Conservation (phyloP, 2,329 filamentous ascomycete genomes). For the Microcyclospora tardicrescens region DNA sequence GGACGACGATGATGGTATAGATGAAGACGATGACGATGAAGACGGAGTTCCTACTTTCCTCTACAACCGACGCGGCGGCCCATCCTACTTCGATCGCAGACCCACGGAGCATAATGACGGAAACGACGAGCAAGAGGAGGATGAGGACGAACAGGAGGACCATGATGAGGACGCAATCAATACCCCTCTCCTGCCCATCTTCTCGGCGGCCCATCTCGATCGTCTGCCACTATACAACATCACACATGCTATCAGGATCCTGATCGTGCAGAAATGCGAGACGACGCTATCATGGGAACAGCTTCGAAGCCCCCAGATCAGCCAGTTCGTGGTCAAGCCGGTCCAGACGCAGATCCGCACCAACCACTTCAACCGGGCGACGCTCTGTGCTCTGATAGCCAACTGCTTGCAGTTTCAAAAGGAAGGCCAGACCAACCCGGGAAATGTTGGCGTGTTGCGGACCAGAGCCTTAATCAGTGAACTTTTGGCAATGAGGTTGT, state of each 20-base stretch:
- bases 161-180: constrained; percentile 33
- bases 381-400: constrained; percentile 79
- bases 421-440: constrained; percentile 68
- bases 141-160: constrained; percentile 29
- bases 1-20: constrained; percentile 6
- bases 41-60: constrained; percentile 9
- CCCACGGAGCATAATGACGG: constrained; percentile 12
- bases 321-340: constrained; percentile 88
- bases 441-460: constrained; percentile 68
- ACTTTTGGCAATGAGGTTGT: constrained; percentile 72
- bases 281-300: constrained; percentile 92
- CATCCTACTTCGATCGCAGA: constrained; percentile 10
- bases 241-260: constrained; percentile 75
- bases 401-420: constrained; percentile 91
- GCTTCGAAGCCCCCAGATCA: constrained; percentile 86
- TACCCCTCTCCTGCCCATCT: constrained; percentile 57
- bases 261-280: constrained; percentile 75
- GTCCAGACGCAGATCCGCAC: constrained; percentile 80
- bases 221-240: constrained; percentile 78
- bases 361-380: constrained; percentile 73
- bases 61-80: neutral
- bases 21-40: constrained; percentile 13
- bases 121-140: constrained; percentile 28
- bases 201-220: constrained; percentile 69
- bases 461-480: constrained; percentile 84